Evolutionary conservation across 805 yeast genomes (phyloP), one percentile per base, ranked within the genome.

Genomic region (Ogataea pilisensis): DNA sequence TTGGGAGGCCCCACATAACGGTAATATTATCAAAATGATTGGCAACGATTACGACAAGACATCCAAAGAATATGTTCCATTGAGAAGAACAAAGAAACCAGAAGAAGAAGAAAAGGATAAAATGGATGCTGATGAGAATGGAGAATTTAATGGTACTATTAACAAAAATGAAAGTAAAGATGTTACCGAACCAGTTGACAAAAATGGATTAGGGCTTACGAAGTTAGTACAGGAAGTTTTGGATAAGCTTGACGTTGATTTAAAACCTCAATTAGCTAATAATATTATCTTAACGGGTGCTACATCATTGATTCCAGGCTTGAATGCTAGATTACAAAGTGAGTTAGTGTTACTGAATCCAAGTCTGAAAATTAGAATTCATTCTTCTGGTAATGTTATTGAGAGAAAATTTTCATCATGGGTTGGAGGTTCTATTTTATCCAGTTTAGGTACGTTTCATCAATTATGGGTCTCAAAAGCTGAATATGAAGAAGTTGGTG

Each of bases 361-460:
- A 5, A 95, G 95, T 28, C 70, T 89, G 50, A 90, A 90, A 61
- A 80, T 89, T 32, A 71, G 96, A 57, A 73, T 90, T 26, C 84
- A 88, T 51, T 82, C 95, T 2, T 77, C 83, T 6, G 96, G 96
- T 33, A 81, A 80, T 54, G 61, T 82, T 4, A 72, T 72, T 41
- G 96, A 90, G 63, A 75, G 96, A 57, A 76, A 78, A 49, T 83
- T 76, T 57, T 85, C 88, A 45, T 72, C 91, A 7, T 90, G 96
- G 96, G 75, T 90, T 37, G 97, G 97, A 34, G 96, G 96, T 7
- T 82, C 91, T 49, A 89, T 90, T 29, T 67, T 90, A 41, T 80
- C 95, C 5, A 82, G 93, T 38, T 71, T 90, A 52, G 97, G 97
- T 26, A 86, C 96, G 2, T 90, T 90, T 72, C 97, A 90, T 61